Evolutionary conservation across 495 filamentous ascomycete genomes (phyloP).

Genomic region (Glarea lozoyensis): DNA sequence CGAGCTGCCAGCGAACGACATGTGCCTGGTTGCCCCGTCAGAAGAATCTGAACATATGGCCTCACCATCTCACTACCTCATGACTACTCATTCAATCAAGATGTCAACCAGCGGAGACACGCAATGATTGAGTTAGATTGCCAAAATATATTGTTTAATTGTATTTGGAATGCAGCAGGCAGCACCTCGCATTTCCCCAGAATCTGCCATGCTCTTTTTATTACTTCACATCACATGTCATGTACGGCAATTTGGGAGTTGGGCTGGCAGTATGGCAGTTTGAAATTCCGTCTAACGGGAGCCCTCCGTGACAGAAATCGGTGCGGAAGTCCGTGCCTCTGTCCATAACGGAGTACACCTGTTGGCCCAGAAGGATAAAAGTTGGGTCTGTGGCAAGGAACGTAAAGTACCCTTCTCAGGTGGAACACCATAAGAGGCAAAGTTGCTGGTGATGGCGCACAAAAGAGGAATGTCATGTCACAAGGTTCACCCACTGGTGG

Average conservation of each 20-base stretch:
- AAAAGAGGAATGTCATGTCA: conserved; percentile 4
- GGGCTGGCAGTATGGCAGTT: conserved; percentile 2
- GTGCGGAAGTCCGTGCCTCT: too few relatives aligned
- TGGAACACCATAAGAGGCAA: too few relatives aligned
- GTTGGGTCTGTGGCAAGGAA: not conserved
- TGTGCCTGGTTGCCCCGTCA: too few relatives aligned
- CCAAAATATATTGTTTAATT: not conserved
- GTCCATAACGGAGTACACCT: too few relatives aligned
- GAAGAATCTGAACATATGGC: too few relatives aligned
- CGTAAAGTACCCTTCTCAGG: not conserved
- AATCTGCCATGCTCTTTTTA: not conserved
- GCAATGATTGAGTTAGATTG: too few relatives aligned
- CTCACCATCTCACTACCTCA: too few relatives aligned
- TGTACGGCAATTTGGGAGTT: not conserved
- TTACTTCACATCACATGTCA: not conserved
- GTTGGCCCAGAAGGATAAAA: too few relatives aligned
- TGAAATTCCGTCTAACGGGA: not conserved
- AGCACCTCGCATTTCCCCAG: not conserved
- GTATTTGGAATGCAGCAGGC: not conserved
- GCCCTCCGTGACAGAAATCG: too few relatives aligned
- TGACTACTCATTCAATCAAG: too few relatives aligned
- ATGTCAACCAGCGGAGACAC: too few relatives aligned
- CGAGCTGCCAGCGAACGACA: too few relatives aligned
- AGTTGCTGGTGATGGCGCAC: not conserved
- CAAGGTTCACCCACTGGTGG: not conserved